Percentiles rank a stretch among this genome's conserved stretches.
Evolutionary conservation across 2,329 filamentous ascomycete species (phyloP).

Genomic region (Rutstroemia sp.): DNA sequence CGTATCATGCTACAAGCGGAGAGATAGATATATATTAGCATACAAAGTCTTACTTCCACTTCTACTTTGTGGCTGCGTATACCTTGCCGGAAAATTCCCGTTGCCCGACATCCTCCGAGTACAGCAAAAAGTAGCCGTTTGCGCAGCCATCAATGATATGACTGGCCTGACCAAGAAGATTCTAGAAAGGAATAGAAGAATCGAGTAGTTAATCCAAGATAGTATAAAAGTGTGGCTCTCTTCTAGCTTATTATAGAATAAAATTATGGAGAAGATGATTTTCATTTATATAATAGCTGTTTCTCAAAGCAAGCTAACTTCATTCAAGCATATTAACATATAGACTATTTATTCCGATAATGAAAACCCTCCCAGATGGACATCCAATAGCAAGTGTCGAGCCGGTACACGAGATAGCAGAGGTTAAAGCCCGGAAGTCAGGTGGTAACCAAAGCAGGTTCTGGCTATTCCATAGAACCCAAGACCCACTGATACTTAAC

Average conservation of each 20-base stretch:
- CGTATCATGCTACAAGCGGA: no score
- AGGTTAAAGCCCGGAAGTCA: slow-evolving; percentile 10
- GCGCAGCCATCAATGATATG: no score
- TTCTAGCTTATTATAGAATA: background rate
- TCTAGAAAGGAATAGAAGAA: no score
- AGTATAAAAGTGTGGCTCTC: background rate
- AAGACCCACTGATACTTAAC: slow-evolving; percentile 10
- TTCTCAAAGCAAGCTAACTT: background rate
- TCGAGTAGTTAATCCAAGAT: no score
- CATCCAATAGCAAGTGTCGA: slow-evolving; percentile 15
- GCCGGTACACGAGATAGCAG: slow-evolving; percentile 11
- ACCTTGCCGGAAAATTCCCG: no score
- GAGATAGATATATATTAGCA: no score
- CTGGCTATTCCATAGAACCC: slow-evolving; percentile 9
- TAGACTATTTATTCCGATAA: slow-evolving; percentile 10
- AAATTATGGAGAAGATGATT: background rate
- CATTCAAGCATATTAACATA: background rate
- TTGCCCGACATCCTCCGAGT: no score
- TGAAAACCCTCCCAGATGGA: slow-evolving; percentile 15
- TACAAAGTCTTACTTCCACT: no score
- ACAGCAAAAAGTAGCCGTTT: no score
- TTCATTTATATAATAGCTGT: background rate
- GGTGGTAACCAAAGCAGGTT: slow-evolving; percentile 19
- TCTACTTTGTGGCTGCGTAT: no score
- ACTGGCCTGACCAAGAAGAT: no score